Evolutionary conservation across 2,329 filamentous ascomycete species (phyloP).

Genomic region (Colletotrichum sp.): DNA sequence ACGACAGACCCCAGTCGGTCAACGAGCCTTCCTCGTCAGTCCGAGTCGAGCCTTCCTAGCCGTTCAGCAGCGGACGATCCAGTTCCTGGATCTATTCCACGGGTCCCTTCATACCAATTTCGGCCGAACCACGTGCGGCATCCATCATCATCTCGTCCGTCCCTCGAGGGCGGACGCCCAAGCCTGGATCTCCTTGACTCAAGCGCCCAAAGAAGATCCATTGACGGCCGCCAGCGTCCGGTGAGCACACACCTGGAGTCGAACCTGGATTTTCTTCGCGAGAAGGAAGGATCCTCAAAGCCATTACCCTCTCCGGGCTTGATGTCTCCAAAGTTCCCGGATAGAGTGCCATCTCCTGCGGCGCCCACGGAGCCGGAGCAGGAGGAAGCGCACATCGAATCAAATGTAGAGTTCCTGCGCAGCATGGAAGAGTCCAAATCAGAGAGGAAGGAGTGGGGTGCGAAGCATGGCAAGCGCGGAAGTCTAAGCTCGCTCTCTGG

Average conservation of each 20-base stretch:
- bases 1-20: conserved; percentile 29
- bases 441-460: conserved; percentile 57
- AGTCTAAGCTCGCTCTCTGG: conserved; percentile 76
- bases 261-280: conserved; percentile 81
- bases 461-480: conserved; percentile 72
- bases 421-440: conserved; percentile 71
- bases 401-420: conserved; percentile 83
- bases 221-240: conserved; percentile 68
- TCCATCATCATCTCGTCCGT: conserved; percentile 65
- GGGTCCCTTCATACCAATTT: conserved; percentile 28
- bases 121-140: conserved; percentile 36
- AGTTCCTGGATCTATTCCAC: conserved; percentile 6
- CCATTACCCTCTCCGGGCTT: conserved; percentile 40
- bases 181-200: conserved; percentile 65
- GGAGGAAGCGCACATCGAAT: conserved; percentile 74
- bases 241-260: conserved; percentile 84
- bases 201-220: conserved; percentile 54
- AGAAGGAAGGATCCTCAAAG: conserved; percentile 67
- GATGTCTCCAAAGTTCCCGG: conserved; percentile 36
- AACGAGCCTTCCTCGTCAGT: conserved; percentile 29
- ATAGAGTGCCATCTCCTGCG: conserved; percentile 46
- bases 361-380: conserved; percentile 48
- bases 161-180: conserved; percentile 74
- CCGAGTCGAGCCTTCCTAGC: conserved; percentile 18
- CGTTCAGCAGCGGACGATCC: conserved; percentile 24